Percentiles rank a stretch among this genome's conserved stretches.
Evolutionary conservation across 306 rosid genomes (phyloP).

Genomic region (Vachellia pachyceras): DNA sequence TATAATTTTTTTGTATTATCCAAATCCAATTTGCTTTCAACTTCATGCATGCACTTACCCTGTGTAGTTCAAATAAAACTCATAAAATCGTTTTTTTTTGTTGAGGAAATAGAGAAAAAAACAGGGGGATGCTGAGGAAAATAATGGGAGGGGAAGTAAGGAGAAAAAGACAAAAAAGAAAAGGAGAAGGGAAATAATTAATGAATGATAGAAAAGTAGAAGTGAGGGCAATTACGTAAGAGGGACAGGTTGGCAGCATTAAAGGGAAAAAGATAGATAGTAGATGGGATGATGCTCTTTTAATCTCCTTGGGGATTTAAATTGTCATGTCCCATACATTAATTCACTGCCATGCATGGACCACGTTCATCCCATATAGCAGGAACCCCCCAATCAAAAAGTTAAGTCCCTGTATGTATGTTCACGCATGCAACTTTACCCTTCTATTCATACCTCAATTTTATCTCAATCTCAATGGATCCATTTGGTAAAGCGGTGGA

Average conservation of each 20-base stretch:
- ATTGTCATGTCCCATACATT: conserved; percentile 31
- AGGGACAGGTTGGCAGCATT: conserved; percentile 9
- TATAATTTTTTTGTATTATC: no score
- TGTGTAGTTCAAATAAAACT: no score
- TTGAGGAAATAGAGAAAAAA: no score
- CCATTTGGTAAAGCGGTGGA: no score
- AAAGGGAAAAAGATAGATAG: not conserved
- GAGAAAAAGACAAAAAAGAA: not conserved
- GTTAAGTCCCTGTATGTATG: no score
- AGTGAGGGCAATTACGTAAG: conserved; percentile 12
- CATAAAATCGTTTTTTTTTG: no score
- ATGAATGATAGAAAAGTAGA: not conserved
- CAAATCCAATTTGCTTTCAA: not conserved
- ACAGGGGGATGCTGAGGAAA: not conserved
- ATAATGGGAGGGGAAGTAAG: not conserved
- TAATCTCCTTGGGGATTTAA: conserved; percentile 37
- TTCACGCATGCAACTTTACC: no score
- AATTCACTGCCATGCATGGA: not conserved
- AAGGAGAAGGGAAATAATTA: no score
- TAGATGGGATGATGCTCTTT: not conserved
- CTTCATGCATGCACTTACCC: not conserved
- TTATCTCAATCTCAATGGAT: no score
- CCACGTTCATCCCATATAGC: conserved; percentile 39
- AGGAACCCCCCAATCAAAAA: not conserved
- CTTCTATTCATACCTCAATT: no score